Evolutionary conservation across 2,329 filamentous ascomycete genomes (phyloP).

Genomic region (Talaromyces marneffei): DNA sequence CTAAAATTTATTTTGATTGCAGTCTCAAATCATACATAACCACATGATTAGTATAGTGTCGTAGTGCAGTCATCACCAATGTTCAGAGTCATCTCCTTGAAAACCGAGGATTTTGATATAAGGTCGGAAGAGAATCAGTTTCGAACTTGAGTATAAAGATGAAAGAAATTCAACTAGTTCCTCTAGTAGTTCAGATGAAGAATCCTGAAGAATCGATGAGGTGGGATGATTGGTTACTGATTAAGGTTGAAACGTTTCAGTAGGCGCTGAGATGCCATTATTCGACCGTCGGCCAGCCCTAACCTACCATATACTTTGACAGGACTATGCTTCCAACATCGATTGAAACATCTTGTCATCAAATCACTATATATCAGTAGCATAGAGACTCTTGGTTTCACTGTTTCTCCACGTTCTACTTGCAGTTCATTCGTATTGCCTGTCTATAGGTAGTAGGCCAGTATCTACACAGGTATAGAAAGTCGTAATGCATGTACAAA

Average conservation of each 20-base stretch:
- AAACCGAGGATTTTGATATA: not conserved
- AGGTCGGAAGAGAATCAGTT: not conserved
- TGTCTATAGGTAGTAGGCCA: not conserved
- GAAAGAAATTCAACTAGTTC: not conserved
- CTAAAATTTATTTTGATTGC: not conserved
- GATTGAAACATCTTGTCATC: not conserved
- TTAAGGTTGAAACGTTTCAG: not conserved
- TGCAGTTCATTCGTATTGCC: not conserved
- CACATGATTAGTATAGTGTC: not conserved
- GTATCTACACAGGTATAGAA: no score
- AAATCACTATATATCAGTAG: not conserved
- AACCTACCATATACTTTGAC: not conserved
- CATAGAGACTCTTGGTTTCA: no score
- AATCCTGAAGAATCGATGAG: not conserved
- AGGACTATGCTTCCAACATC: not conserved
- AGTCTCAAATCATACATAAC: not conserved
- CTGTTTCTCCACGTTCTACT: not conserved
- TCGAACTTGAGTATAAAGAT: not conserved
- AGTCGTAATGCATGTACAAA: not conserved
- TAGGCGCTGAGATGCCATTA: not conserved
- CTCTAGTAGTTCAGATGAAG: not conserved
- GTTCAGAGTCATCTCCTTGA: not conserved
- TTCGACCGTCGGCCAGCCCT: not conserved
- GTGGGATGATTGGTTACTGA: not conserved
- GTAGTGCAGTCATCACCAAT: not conserved